Percentiles rank a stretch among this genome's conserved stretches.
phyloP scores from a whole-genome alignment of 768 basidiomycete genomes.

The Mycena olivaceomarginata region DNA sequence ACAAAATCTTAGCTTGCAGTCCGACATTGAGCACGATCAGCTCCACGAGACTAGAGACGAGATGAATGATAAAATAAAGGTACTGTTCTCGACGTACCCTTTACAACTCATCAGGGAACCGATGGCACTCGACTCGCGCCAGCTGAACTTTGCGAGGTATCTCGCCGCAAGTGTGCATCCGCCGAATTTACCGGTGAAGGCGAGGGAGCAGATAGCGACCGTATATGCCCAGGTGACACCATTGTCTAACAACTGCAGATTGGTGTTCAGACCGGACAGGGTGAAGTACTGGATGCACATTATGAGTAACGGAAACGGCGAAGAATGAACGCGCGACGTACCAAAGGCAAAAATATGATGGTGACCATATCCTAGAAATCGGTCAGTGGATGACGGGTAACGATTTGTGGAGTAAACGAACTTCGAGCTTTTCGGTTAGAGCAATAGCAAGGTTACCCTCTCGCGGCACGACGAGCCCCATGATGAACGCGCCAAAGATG shows the following conservation, averaged over 20 bases:
- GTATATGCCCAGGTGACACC: constrained; percentile 94
- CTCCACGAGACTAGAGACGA: constrained; percentile 81
- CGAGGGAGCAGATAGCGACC: constrained; percentile 84
- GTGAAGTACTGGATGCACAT: constrained; percentile 88
- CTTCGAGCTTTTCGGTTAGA: constrained; percentile 95
- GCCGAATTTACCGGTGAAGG: constrained; percentile 93
- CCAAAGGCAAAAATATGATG: constrained; percentile 92
- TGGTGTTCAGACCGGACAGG: constrained; percentile 91
- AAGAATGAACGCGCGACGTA: constrained; percentile 55
- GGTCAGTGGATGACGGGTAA: no score
- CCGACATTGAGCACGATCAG: constrained; percentile 98
- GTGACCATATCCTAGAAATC: constrained; percentile 82
- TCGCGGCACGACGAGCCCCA: constrained; percentile 89
- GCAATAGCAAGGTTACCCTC: constrained; percentile 91
- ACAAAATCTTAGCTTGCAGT: constrained; percentile 85
- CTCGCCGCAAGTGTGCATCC: constrained; percentile 86
- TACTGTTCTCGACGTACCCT: constrained; percentile 71
- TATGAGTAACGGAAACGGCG: constrained; percentile 2
- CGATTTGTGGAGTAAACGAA: no score
- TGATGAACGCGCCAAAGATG: constrained; percentile 94
- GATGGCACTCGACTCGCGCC: constrained; percentile 89
- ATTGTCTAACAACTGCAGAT: constrained; percentile 88
- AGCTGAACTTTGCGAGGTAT: constrained; percentile 81
- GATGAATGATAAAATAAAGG: background rate
- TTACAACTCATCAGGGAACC: constrained; percentile 98